phyloP scores from a whole-genome alignment of 148 eudicot species.

The Chenopodium album region DNA sequence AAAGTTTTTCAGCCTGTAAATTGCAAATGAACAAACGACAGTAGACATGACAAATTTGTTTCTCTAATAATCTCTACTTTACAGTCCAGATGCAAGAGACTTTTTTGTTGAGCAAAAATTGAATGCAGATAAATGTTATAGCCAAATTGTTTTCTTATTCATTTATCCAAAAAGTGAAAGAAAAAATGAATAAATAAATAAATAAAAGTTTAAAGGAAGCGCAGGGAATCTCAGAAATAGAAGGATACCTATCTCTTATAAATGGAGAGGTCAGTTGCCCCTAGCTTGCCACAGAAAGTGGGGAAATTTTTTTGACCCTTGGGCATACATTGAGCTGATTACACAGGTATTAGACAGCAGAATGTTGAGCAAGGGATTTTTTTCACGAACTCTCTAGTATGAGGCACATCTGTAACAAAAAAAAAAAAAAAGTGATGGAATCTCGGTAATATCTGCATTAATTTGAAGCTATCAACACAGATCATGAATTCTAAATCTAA shows the following conservation, averaged over 20 bases:
- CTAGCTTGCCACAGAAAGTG: slow-evolving; percentile 28
- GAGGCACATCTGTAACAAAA: not conserved
- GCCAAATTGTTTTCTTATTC: not conserved
- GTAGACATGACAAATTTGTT: not conserved
- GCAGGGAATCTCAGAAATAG: slow-evolving; percentile 27
- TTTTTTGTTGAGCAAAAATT: slow-evolving; percentile 1
- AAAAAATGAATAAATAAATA: too few species aligned
- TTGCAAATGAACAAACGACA: not conserved
- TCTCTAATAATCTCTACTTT: not conserved
- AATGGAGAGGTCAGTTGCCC: slow-evolving; percentile 26
- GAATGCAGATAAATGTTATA: not conserved
- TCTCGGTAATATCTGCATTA: slow-evolving; percentile 11
- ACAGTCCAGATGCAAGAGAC: slow-evolving; percentile 5
- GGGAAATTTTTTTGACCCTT: slow-evolving; percentile 23
- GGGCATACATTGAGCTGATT: slow-evolving; percentile 32
- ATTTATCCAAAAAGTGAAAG: not conserved
- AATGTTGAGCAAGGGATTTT: slow-evolving; percentile 9
- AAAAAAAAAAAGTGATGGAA: slow-evolving; percentile 8
- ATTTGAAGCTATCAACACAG: slow-evolving; percentile 15
- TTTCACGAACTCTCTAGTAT: not conserved
- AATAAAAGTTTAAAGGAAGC: not conserved
- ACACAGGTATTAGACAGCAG: slow-evolving; percentile 2
- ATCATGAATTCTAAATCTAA: not conserved
- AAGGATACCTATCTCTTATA: slow-evolving; percentile 19
- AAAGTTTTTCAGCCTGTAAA: not conserved